Percentiles rank a stretch among this genome's conserved stretches.
Evolutionary conservation across 75 land plant species (phyloP).

Genomic region (Picea glauca): DNA sequence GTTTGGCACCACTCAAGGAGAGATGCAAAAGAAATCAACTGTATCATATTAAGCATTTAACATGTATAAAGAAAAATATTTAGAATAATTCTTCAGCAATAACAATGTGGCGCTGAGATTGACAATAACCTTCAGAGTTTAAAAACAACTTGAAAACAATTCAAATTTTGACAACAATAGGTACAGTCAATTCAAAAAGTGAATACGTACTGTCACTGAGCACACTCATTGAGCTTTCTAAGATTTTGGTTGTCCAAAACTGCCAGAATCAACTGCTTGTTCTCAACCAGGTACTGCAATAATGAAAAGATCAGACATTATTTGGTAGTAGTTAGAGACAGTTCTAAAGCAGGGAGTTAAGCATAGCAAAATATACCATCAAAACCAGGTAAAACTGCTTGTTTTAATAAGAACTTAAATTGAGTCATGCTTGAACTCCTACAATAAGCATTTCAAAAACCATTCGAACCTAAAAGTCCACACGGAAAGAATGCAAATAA

Average conservation of each 20-base stretch:
- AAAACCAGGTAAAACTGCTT: too few relatives aligned
- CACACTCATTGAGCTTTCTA: conserved; percentile 84
- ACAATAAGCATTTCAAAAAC: not conserved
- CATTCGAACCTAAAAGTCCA: not conserved
- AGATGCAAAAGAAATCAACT: not conserved
- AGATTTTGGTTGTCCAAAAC: conserved; percentile 89
- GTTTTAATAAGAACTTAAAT: not conserved
- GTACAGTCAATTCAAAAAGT: not conserved
- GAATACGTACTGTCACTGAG: conserved; percentile 47
- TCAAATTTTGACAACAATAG: not conserved
- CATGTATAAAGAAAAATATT: not conserved
- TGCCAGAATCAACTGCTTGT: conserved; percentile 85
- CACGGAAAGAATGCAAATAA: not conserved
- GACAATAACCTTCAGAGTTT: not conserved
- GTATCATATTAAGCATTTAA: not conserved
- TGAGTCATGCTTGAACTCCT: not conserved
- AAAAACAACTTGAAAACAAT: not conserved
- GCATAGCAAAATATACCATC: not conserved
- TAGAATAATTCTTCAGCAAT: not conserved
- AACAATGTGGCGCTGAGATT: not conserved
- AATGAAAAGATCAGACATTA: not conserved
- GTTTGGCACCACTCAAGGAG: not conserved
- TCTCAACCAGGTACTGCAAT: conserved; percentile 89
- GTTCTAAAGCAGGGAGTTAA: not conserved
- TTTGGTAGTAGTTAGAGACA: not conserved